Evolutionary conservation across 225 moss, liverwort and hornwort species (phyloP).

Genomic region (Marchantia polymorpha): DNA sequence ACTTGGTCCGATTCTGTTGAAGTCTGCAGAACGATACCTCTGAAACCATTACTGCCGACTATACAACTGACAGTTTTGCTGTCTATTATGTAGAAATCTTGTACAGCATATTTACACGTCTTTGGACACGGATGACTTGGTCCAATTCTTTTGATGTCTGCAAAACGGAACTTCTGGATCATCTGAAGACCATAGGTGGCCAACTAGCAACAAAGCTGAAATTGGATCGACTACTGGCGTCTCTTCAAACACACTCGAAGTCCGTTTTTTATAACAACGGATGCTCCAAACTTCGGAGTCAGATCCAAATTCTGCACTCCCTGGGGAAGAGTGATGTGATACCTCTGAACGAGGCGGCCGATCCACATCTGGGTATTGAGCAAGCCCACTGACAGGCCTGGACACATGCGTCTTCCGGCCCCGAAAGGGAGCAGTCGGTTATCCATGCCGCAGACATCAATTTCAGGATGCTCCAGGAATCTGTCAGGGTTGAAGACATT

Average conservation of each 20-base stretch:
- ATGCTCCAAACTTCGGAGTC: background rate
- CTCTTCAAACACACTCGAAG: background rate
- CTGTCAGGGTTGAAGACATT: conserved; percentile 11
- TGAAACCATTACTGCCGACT: too few relatives aligned
- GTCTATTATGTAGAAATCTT: too few relatives aligned
- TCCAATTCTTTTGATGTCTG: too few relatives aligned
- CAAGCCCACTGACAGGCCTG: background rate
- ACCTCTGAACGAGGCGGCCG: conserved; percentile 3
- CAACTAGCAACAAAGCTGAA: too few relatives aligned
- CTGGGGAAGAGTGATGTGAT: background rate
- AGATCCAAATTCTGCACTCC: background rate
- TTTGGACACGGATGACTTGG: too few relatives aligned
- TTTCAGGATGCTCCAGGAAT: conserved; percentile 4
- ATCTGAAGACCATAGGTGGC: too few relatives aligned
- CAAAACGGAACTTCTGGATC: too few relatives aligned
- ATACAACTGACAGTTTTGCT: too few relatives aligned
- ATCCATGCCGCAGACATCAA: background rate
- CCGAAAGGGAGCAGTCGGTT: background rate
- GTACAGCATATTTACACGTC: too few relatives aligned
- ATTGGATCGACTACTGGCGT: background rate
- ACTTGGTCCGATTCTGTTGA: too few relatives aligned
- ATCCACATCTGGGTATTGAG: conserved; percentile 3
- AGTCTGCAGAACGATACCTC: too few relatives aligned
- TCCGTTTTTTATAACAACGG: background rate
- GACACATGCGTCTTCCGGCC: background rate